Evolutionary conservation across 768 basidiomycete species (phyloP).

Genomic region (Tricholoma sp.): DNA sequence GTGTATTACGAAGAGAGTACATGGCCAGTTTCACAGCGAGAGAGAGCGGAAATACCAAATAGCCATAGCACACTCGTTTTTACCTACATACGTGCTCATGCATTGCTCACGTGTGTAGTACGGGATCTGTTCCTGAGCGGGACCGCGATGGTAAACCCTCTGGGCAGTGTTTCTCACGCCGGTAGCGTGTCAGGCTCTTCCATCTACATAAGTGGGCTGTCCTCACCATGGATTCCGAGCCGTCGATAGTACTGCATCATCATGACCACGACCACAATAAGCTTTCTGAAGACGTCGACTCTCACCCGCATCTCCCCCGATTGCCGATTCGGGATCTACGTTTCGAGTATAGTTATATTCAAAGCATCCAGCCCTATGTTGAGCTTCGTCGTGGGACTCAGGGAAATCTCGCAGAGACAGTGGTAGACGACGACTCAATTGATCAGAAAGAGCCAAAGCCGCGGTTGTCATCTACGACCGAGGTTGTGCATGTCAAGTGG

Average conservation of each 20-base stretch:
- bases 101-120: no score
- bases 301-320: slow-evolving; percentile 25
- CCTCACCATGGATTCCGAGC: slow-evolving; percentile 12
- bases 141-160: no score
- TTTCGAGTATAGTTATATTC: slow-evolving; percentile 68
- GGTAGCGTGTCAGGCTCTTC: no score
- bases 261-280: slow-evolving; percentile 16
- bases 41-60: no score
- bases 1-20: no score
- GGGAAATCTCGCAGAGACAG: slow-evolving; percentile 23
- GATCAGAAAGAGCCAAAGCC: slow-evolving; percentile 11
- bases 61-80: no score
- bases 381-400: slow-evolving; percentile 26
- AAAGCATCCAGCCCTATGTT: slow-evolving; percentile 51
- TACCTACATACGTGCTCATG: no score
- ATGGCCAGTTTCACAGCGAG: no score
- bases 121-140: no score
- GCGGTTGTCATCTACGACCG: slow-evolving; percentile 10
- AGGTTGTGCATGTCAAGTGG: slow-evolving; percentile 50
- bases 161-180: no score
- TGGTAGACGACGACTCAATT: slow-evolving; percentile 13
- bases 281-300: slow-evolving; percentile 3
- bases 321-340: slow-evolving; percentile 73
- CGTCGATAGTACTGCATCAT: slow-evolving; percentile 19
- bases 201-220: no score